Percentiles rank a stretch among this genome's conserved stretches.
Evolutionary conservation across 495 filamentous ascomycete genomes (phyloP).

Genomic region (Cercophora sp.): DNA sequence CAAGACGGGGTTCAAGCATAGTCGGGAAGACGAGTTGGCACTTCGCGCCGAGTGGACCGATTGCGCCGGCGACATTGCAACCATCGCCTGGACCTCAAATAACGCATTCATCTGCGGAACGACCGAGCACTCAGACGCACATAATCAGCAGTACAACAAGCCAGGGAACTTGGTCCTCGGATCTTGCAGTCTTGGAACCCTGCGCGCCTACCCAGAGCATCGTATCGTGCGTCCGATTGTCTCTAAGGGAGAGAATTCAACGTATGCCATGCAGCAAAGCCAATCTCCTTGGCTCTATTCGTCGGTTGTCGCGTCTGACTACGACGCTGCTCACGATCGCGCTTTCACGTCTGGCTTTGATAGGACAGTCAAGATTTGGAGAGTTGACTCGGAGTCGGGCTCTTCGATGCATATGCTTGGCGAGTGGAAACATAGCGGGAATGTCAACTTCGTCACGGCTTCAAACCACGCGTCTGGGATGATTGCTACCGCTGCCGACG

Average conservation of each 20-base stretch:
- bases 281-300: slow-evolving; percentile 69
- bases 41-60: slow-evolving; percentile 47
- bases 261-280: slow-evolving; percentile 54
- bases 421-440: slow-evolving; percentile 59
- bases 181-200: slow-evolving; percentile 46
- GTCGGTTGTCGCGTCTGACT: slow-evolving; percentile 73
- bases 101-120: slow-evolving; percentile 60
- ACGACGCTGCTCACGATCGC: slow-evolving; percentile 51
- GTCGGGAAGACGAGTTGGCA: slow-evolving; percentile 42
- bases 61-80: slow-evolving; percentile 57
- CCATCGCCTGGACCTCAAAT: slow-evolving; percentile 52
- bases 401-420: slow-evolving; percentile 37
- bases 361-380: slow-evolving; percentile 74
- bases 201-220: slow-evolving; percentile 70
- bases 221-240: slow-evolving; percentile 53
- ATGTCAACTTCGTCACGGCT: slow-evolving; percentile 67
- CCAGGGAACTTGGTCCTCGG: slow-evolving; percentile 74
- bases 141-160: slow-evolving; percentile 82
- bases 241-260: slow-evolving; percentile 49
- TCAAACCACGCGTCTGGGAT: slow-evolving; percentile 42
- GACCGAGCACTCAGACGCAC: slow-evolving; percentile 65
- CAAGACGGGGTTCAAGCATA: slow-evolving; percentile 33
- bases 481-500: slow-evolving; percentile 51
- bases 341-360: slow-evolving; percentile 83
- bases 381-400: slow-evolving; percentile 40